These are phyloP conservation scores for Fusarium tupiense DNA, from an alignment of 2,329 filamentous ascomycete species.

Conservation along the genomic window DNA sequence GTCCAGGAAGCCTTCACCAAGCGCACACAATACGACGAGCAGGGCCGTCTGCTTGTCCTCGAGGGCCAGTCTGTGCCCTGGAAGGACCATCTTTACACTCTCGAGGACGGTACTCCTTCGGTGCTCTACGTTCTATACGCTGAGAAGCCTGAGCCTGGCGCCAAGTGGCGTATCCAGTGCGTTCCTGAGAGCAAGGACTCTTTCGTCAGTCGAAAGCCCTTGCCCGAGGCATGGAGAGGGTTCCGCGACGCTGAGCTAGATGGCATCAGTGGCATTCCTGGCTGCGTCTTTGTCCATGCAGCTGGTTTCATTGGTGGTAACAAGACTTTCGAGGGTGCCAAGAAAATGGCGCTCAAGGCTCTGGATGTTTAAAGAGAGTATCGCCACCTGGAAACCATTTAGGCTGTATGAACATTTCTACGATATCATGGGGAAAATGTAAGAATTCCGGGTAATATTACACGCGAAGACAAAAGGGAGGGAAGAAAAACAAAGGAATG, in stretches of 20 bases:
- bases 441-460: constrained; percentile 8
- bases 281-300: constrained; percentile 92
- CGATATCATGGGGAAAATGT: constrained; percentile 4
- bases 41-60: constrained; percentile 85
- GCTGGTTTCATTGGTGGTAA: constrained; percentile 97
- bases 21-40: constrained; percentile 73
- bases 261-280: constrained; percentile 72
- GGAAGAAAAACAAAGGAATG: constrained; percentile 4
- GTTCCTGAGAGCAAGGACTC: constrained; percentile 87
- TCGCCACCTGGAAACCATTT: not conserved
- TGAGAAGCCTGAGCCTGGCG: constrained; percentile 76
- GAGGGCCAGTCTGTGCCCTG: constrained; percentile 83
- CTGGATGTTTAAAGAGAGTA: constrained; percentile 55
- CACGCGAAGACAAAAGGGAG: constrained; percentile 1
- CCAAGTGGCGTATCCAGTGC: constrained; percentile 93
- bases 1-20: constrained; percentile 80
- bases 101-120: constrained; percentile 71
- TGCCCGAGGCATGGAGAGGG: constrained; percentile 92
- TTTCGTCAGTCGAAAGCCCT: constrained; percentile 89
- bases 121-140: constrained; percentile 92
- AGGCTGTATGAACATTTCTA: not conserved
- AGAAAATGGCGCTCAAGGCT: constrained; percentile 85
- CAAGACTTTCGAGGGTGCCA: constrained; percentile 86
- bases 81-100: constrained; percentile 94
- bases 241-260: constrained; percentile 88